Conservation (phyloP, 2,329 filamentous ascomycete genomes). For the Ascochyta viciae-villosae region DNA sequence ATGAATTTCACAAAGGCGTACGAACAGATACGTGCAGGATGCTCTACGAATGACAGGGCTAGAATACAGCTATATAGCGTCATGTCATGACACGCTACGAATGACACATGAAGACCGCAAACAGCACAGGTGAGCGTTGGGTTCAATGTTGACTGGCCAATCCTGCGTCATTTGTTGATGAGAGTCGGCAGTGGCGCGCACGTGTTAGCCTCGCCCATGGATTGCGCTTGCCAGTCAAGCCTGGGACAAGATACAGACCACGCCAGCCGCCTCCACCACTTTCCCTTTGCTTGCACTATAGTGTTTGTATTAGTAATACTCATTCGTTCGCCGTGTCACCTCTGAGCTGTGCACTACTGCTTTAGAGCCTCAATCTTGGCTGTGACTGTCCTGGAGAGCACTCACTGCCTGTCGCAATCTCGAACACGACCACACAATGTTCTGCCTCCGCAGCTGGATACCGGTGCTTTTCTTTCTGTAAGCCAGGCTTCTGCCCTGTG, state of each 20-base stretch:
- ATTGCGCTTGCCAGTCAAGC: conserved; percentile 3
- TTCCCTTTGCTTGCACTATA: conserved; percentile 9
- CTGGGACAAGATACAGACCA: conserved; percentile 7
- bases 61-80: conserved; percentile 2
- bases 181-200: conserved; percentile 9
- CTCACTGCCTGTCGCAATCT: background rate
- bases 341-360: conserved; percentile 4
- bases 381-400: background rate
- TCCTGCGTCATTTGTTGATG: conserved; percentile 2
- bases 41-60: background rate
- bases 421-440: conserved; percentile 57
- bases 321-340: conserved; percentile 19
- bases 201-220: conserved; percentile 6
- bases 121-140: background rate
- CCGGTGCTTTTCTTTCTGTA: conserved; percentile 62
- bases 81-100: background rate
- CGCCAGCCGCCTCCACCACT: conserved; percentile 19
- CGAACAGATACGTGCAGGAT: background rate
- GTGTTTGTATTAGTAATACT: conserved; percentile 18
- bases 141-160: conserved; percentile 1
- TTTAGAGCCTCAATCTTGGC: background rate
- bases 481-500: conserved; percentile 17
- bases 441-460: conserved; percentile 69
- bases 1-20: conserved; percentile 8
- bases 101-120: background rate